These are phyloP conservation scores for Dryas alaskensis DNA, from an alignment of 306 rosid species.

Conservation along the genomic window DNA sequence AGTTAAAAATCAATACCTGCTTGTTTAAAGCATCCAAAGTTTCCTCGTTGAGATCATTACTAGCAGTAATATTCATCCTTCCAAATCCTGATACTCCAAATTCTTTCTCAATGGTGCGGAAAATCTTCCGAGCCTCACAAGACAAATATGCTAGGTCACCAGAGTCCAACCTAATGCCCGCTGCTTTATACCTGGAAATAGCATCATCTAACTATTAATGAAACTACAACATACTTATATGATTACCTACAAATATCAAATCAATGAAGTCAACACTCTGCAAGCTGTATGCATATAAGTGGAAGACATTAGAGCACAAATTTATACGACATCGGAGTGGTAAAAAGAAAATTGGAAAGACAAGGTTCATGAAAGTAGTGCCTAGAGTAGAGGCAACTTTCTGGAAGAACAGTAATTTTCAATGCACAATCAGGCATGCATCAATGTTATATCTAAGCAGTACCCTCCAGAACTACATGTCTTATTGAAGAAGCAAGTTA, in stretches of 20 bases:
- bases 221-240: constrained; percentile 1
- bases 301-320: constrained; percentile 10
- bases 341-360: not conserved
- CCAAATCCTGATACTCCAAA: constrained; percentile 63
- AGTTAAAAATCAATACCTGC: constrained; percentile 53
- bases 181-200: constrained; percentile 68
- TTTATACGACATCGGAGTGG: constrained; percentile 1
- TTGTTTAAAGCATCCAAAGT: constrained; percentile 94
- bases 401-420: not conserved
- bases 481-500: not conserved
- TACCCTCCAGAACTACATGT: not conserved
- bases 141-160: constrained; percentile 93
- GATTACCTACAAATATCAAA: constrained; percentile 11
- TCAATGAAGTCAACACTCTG: constrained; percentile 14
- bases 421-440: not conserved
- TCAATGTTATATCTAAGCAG: not conserved
- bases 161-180: constrained; percentile 90
- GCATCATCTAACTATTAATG: constrained; percentile 25
- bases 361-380: not conserved
- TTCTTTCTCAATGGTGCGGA: constrained; percentile 64
- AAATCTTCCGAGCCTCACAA: constrained; percentile 67
- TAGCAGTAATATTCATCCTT: constrained; percentile 66
- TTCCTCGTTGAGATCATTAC: constrained; percentile 96
- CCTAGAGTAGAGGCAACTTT: not conserved
- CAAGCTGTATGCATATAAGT: constrained; percentile 1